phyloP scores from a whole-genome alignment of 169 alveolate species.

The Eimeria falciformis region DNA sequence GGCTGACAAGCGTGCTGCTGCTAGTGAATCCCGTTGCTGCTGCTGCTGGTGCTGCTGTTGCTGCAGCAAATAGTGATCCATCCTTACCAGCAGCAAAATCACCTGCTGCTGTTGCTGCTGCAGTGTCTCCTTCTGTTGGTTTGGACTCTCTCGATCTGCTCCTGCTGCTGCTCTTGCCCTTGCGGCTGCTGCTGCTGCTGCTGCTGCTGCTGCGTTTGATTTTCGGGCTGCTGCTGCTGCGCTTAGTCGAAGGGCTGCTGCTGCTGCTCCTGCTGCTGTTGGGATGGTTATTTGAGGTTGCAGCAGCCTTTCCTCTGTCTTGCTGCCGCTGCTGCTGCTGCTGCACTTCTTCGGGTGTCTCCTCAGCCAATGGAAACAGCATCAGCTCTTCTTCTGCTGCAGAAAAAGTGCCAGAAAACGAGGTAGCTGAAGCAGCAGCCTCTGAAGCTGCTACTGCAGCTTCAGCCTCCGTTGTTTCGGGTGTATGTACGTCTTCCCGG shows the following conservation, averaged over 20 bases:
- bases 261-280: slow-evolving; percentile 3
- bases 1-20: slow-evolving; percentile 19
- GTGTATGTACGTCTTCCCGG: background rate
- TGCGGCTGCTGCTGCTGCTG: slow-evolving; percentile 53
- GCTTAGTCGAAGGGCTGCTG: too few species aligned
- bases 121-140: background rate
- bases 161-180: slow-evolving; percentile 3
- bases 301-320: background rate
- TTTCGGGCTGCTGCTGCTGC: slow-evolving; percentile 10
- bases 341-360: background rate
- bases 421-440: background rate
- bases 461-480: too few species aligned
- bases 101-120: background rate
- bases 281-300: background rate
- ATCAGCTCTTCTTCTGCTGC: slow-evolving; percentile 44
- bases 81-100: background rate
- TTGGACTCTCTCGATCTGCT: background rate
- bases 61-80: background rate
- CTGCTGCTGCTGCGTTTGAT: slow-evolving; percentile 41
- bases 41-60: background rate
- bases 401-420: background rate
- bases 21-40: too few species aligned
- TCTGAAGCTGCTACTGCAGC: background rate
- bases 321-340: slow-evolving; percentile 50
- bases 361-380: slow-evolving; percentile 29